A percentile compares a stretch with the other conserved stretches of the same genome.
These are phyloP conservation scores for Pseudocercospora eumusae DNA, from an alignment of 2,329 filamentous ascomycete species.

Conservation along the genomic window DNA sequence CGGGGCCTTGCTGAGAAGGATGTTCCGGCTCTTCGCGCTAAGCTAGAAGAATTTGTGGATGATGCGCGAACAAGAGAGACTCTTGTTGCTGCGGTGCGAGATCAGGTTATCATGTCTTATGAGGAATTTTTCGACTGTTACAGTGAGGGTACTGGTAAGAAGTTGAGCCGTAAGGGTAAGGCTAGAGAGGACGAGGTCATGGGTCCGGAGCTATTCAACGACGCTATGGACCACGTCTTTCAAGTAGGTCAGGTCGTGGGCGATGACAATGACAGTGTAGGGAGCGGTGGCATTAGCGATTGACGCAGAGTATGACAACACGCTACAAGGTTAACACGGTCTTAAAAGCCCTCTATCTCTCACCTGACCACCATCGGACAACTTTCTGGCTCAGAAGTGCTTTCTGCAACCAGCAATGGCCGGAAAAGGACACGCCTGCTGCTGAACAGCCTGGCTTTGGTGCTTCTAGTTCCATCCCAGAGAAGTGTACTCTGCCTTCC, in stretches of 20 bases:
- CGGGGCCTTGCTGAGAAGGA: conserved; percentile 60
- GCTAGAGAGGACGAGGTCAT: conserved; percentile 63
- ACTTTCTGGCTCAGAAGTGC: too few relatives aligned
- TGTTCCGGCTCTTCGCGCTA: conserved; percentile 56
- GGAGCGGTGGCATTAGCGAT: conserved; percentile 28
- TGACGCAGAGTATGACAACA: not conserved
- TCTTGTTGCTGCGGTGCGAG: conserved; percentile 65
- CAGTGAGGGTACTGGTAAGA: conserved; percentile 42
- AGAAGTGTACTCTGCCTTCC: too few relatives aligned
- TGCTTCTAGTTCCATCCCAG: too few relatives aligned
- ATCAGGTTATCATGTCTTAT: conserved; percentile 63
- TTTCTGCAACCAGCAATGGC: too few relatives aligned
- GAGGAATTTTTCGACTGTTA: conserved; percentile 64
- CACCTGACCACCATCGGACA: too few relatives aligned
- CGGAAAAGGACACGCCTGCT: too few relatives aligned
- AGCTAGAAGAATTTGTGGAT: conserved; percentile 64
- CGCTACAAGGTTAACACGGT: not conserved
- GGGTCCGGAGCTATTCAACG: conserved; percentile 65
- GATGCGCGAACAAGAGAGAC: conserved; percentile 67
- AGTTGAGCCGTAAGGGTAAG: conserved; percentile 56
- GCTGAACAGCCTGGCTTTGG: too few relatives aligned
- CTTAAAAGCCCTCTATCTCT: not conserved
- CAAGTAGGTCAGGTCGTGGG: conserved; percentile 52
- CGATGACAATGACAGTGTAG: conserved; percentile 33
- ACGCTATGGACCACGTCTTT: conserved; percentile 63